These are phyloP conservation scores for Lactarius psammicola DNA, from an alignment of 768 basidiomycete species.

Conservation along the genomic window DNA sequence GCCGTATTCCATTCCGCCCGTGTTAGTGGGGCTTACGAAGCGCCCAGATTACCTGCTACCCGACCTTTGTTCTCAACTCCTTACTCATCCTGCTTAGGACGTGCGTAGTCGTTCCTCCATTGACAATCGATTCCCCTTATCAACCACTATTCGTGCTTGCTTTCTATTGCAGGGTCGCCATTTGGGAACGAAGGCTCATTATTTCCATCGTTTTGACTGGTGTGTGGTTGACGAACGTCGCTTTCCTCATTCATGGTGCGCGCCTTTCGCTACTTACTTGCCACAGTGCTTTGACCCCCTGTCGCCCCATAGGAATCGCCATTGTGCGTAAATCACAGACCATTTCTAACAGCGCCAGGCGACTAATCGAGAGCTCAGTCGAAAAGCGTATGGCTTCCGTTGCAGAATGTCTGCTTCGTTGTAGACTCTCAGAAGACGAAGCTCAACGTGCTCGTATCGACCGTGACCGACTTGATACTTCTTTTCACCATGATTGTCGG, in stretches of 20 bases:
- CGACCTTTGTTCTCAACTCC: neutral
- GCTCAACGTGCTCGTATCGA: conserved; percentile 4
- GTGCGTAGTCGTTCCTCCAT: neutral
- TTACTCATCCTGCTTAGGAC: conserved; percentile 11
- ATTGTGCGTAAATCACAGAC: neutral
- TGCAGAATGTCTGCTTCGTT: neutral
- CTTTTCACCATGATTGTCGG: conserved; percentile 10
- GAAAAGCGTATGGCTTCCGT: conserved; percentile 4
- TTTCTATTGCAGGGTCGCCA: neutral
- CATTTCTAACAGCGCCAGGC: neutral
- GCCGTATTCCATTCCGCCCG: neutral
- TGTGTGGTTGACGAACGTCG: conserved; percentile 14
- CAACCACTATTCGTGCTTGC: no score
- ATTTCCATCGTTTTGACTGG: neutral
- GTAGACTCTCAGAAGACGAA: neutral
- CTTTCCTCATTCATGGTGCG: conserved; percentile 12
- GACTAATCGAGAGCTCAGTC: neutral
- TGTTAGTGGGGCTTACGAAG: neutral
- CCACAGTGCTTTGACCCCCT: neutral
- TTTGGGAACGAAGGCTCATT: conserved; percentile 1
- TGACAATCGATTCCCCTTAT: neutral
- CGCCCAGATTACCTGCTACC: neutral
- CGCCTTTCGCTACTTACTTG: neutral
- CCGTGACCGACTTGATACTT: conserved; percentile 6
- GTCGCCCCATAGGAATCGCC: neutral